Percentiles rank a stretch among this genome's conserved stretches.
Conservation (phyloP, 2,329 filamentous ascomycete species). For the Intubia oerlemansii region DNA sequence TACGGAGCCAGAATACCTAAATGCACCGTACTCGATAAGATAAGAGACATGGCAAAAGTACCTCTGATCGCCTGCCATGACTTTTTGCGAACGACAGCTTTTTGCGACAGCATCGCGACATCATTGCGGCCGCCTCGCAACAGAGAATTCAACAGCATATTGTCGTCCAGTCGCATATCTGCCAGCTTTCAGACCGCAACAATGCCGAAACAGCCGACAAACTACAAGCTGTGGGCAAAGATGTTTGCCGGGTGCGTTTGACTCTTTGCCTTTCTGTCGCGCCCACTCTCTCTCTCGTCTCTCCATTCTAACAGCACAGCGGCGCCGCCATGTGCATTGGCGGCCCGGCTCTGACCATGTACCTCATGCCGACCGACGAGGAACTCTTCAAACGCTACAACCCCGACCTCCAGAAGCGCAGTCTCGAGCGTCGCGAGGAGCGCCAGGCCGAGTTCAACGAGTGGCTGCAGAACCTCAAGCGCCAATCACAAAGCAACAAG, state of each 20-base stretch:
- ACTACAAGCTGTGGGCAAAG: slow-evolving; percentile 42
- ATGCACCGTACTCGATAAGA: no score
- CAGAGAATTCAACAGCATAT: no score
- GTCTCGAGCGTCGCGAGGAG: slow-evolving; percentile 56
- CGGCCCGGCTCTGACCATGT: slow-evolving; percentile 67
- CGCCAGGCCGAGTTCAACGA: slow-evolving; percentile 73
- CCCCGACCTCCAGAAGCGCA: slow-evolving; percentile 77
- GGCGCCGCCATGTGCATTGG: slow-evolving; percentile 54
- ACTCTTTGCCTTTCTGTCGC: neutral
- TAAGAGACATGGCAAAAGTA: no score
- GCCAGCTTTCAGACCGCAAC: no score
- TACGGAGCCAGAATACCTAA: no score
- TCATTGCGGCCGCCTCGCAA: no score
- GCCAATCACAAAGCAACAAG: slow-evolving; percentile 79
- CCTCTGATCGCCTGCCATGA: no score
- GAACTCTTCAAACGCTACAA: slow-evolving; percentile 86
- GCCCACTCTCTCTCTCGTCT: neutral
- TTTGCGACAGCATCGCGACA: no score
- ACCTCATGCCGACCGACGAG: slow-evolving; percentile 66
- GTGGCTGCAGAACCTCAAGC: slow-evolving; percentile 66
- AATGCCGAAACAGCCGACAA: slow-evolving; percentile 19
- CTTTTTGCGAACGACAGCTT: no score
- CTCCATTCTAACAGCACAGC: slow-evolving; percentile 21
- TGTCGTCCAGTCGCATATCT: no score
- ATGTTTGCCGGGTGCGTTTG: slow-evolving; percentile 44